A percentile compares a stretch with the other conserved stretches of the same genome.
Evolutionary conservation across 768 basidiomycete genomes (phyloP).

Genomic region (Fomitopsis serialis): DNA sequence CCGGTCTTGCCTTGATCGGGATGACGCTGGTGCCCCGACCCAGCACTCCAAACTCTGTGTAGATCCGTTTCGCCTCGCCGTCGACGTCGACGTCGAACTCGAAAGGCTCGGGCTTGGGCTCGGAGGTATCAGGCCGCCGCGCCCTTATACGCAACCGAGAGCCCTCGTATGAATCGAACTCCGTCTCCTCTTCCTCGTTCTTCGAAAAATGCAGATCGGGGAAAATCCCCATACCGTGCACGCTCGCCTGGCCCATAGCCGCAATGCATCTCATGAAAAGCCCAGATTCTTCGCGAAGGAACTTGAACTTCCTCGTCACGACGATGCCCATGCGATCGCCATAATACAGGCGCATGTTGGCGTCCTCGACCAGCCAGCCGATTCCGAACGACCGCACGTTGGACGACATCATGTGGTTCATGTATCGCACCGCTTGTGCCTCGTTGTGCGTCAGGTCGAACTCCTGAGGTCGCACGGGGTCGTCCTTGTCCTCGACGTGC

Average conservation of each 20-base stretch:
- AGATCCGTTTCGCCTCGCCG: too few species aligned
- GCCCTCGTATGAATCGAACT: not conserved
- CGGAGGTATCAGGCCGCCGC: not conserved
- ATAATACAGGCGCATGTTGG: constrained; percentile 3
- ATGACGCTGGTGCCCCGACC: not conserved
- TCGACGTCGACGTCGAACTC: not conserved
- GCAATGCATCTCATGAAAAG: constrained; percentile 1
- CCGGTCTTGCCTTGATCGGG: not conserved
- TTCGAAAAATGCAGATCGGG: not conserved
- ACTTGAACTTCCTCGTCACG: not conserved
- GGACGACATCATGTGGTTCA: constrained; percentile 2
- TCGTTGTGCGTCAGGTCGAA: not conserved
- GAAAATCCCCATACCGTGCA: not conserved
- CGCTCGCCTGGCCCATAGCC: not conserved
- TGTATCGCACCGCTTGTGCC: not conserved
- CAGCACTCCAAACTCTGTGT: not conserved
- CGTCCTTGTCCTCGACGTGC: too few species aligned
- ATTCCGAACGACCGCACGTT: not conserved
- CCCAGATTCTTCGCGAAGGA: not conserved
- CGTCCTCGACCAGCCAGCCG: constrained; percentile 1
- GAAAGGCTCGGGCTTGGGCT: too few species aligned
- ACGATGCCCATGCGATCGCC: constrained; percentile 6
- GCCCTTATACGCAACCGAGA: not conserved
- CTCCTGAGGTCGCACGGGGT: too few species aligned
- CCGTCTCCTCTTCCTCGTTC: too few species aligned